Evolutionary conservation across 495 filamentous ascomycete genomes (phyloP).

Genomic region (Cercophora sp.): DNA sequence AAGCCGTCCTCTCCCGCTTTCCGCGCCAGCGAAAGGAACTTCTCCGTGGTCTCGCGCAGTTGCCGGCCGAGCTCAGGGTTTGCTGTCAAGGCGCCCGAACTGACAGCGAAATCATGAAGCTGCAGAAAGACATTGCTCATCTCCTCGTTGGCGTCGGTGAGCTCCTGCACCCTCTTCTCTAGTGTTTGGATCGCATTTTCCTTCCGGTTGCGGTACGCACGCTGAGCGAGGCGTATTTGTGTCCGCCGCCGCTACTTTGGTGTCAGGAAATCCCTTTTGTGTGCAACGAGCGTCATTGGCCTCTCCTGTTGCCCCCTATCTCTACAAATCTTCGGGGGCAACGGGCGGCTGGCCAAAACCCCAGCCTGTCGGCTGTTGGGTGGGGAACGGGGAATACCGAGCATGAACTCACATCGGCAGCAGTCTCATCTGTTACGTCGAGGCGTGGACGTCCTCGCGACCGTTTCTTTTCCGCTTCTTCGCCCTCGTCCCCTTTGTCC

Average conservation of each 20-base stretch:
- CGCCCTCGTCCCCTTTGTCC: conserved; percentile 17
- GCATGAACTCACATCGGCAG: conserved; percentile 51
- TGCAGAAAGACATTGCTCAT: conserved; percentile 70
- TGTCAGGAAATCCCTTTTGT: not conserved
- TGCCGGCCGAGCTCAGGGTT: conserved; percentile 49
- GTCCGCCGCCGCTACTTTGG: conserved; percentile 65
- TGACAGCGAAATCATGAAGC: conserved; percentile 58
- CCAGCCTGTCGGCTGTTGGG: no score
- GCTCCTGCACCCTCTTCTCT: conserved; percentile 59
- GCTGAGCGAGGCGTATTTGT: conserved; percentile 83
- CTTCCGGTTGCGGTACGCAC: conserved; percentile 80
- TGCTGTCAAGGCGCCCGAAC: conserved; percentile 47
- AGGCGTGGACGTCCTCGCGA: conserved; percentile 64
- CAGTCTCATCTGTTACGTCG: conserved; percentile 63
- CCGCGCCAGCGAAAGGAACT: conserved; percentile 42
- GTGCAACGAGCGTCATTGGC: not conserved
- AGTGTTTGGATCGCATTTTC: conserved; percentile 75
- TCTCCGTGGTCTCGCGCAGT: conserved; percentile 41
- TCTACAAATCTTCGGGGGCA: not conserved
- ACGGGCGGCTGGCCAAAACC: conserved; percentile 9
- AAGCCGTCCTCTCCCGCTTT: conserved; percentile 30
- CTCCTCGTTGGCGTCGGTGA: conserved; percentile 63
- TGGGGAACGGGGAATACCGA: no score
- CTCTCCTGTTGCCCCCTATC: not conserved
- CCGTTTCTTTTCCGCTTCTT: conserved; percentile 47